Base-by-base conservation (phyloP, 768 basidiomycete species). In the Pisolithus tinctorius region DNA sequence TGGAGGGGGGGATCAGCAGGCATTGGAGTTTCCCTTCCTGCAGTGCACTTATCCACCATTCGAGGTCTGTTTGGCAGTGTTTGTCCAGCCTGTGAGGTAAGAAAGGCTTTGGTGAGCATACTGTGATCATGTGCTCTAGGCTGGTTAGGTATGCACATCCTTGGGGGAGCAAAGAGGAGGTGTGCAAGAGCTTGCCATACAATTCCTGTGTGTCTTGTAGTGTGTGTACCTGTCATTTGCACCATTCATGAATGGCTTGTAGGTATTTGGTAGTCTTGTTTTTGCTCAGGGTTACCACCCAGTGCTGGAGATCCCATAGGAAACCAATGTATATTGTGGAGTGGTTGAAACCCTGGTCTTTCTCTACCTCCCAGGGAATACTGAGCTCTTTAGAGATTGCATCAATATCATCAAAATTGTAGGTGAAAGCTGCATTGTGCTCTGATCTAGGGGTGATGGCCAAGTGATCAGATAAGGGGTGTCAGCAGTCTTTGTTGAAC, bases 151-250 rank as follows among this genome's bases (percentile, higher is more conserved):
- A 73, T 10, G 75, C 69, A 3, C 71, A 62, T 16, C 64, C 67
- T 16, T 5, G 41, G 4, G 70, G 67, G 13, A 72, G 38, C 5
- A 74, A 59, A 1, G 62, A 47, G 38, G 58, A 63, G 0, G 68
- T 51, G 40, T 76, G 75, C 0, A 71, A 57, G 0, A 77, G 63
- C 46, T 76, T 74, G 0, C 76, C 70, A 47, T 74, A 68, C 0
- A 78, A 60, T 11, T 59, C 64, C 23, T 68, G 55, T 2, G 68
- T 64, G 4, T 76, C 65, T 1, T 65, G 49, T 4, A 71, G 59
- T 2, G 52, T 55, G 56, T 75, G 75, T 0, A 48, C 53, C 0
- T 43, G 10, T 4, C 39, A 14, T 5, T 38, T 1, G 2, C 36
- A n/a, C 71, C 70, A 74, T 1, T 53, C 51, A 0, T 47, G 3